Evolutionary conservation across 805 yeast genomes (phyloP).

Genomic region (Ogataea philodendri): DNA sequence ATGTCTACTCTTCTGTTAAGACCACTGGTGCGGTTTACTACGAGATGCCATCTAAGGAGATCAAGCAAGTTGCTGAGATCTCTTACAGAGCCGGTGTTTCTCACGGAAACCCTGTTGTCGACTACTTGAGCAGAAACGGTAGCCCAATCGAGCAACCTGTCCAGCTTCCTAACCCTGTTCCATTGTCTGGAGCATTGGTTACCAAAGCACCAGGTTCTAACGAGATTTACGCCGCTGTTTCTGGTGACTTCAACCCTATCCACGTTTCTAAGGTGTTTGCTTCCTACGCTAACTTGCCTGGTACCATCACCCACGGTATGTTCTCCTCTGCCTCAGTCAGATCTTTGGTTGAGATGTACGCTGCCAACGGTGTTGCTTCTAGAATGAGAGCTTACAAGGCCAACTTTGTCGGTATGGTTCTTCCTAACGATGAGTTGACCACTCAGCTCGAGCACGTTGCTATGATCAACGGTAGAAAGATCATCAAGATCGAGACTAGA

Average conservation of each 20-base stretch:
- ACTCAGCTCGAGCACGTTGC: conserved; percentile 93
- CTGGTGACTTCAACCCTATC: conserved; percentile 98
- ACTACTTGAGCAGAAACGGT: conserved; percentile 89
- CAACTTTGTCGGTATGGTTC: conserved; percentile 92
- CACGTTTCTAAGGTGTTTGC: conserved; percentile 97
- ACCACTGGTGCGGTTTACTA: conserved; percentile 83
- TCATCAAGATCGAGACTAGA: conserved; percentile 85
- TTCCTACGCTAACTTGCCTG: conserved; percentile 88
- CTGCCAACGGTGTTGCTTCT: conserved; percentile 93
- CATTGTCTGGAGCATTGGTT: conserved; percentile 63
- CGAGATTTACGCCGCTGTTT: conserved; percentile 94
- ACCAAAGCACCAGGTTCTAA: conserved; percentile 92
- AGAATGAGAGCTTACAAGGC: conserved; percentile 95
- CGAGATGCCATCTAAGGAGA: conserved; percentile 91
- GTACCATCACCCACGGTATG: conserved; percentile 99
- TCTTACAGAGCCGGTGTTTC: conserved; percentile 88
- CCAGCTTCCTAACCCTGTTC: conserved; percentile 84
- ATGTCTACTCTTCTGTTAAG: conserved; percentile 71
- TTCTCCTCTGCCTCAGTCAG: conserved; percentile 95
- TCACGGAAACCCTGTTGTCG: conserved; percentile 96
- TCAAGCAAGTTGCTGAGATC: conserved; percentile 77
- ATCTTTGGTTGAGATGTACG: conserved; percentile 95
- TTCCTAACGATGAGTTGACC: conserved; percentile 87
- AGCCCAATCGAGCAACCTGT: conserved; percentile 92
- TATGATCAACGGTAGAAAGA: conserved; percentile 99